Evolutionary conservation across 805 yeast species (phyloP), one percentile per base, ranked within the genome.

Genomic region (Pichia deserticola): DNA sequence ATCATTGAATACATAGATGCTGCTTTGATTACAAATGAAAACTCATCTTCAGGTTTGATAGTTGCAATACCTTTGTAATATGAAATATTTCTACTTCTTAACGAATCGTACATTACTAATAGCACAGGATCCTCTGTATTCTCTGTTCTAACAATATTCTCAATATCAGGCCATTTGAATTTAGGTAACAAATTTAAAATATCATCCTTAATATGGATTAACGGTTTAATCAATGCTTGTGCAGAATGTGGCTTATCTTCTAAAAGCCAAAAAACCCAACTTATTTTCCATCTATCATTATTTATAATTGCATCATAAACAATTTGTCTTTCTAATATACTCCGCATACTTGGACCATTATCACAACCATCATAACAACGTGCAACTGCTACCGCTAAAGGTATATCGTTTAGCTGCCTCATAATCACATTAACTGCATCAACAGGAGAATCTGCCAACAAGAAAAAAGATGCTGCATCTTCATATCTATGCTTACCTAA

Each of bases 391-490:
- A 92, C 69, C 0, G 97, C 96, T 44, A 93, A 70, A 44, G 82
- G 79, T 5, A 81, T 52, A 61, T 92, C 95, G 2, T 76, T 62
- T 42, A 88, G 64, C 60, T 89, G 84, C 44, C 73, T 78, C 37
- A 84, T 74, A 25, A 92, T 62, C 0, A 89, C 92, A 61, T 77
- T 81, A 32, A 85, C 85, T 51, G 89, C 81, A 67, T 93, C 98
- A 48, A 77, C 77, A 12, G 88, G 66, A 0, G 89, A 72, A 45
- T 76, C 89, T 0, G 86, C 96, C 11, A 92, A 71, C 36, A 92
- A 65, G 65, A 92, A 92, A 63, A 93, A 90, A 27, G 84, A 81
- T 0, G 97, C 97, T 0, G 97, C 95, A 65, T 89, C 95, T 62
- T 77, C 69, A 60, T 76, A 86, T 40, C 98, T 71, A 64, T 90